Conservation (phyloP, 768 basidiomycete species). For the Leccinum obscurum region DNA sequence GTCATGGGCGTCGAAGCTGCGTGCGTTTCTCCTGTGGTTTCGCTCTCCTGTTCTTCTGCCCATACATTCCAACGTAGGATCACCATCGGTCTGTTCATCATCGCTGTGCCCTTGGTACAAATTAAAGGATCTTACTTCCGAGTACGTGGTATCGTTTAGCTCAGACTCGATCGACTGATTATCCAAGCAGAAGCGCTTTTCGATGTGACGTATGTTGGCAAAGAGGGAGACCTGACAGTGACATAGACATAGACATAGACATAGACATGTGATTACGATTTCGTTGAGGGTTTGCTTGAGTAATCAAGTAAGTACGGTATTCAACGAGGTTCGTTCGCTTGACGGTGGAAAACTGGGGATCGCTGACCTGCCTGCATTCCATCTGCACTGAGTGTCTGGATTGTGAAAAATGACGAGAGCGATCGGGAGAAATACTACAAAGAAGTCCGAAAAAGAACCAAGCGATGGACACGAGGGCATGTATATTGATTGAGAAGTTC, state of each 20-base stretch:
- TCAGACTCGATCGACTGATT: not conserved
- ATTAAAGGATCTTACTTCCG: slow-evolving; percentile 34
- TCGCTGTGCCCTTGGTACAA: slow-evolving; percentile 39
- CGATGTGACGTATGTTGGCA: slow-evolving; percentile 6
- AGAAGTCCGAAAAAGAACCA: too few species aligned
- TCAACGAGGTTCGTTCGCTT: not conserved
- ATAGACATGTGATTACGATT: too few species aligned
- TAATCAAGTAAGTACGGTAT: too few species aligned
- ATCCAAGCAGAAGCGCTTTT: slow-evolving; percentile 23
- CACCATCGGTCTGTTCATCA: slow-evolving; percentile 34
- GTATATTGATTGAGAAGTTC: too few species aligned
- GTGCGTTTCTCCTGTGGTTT: slow-evolving; percentile 18
- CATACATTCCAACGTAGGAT: slow-evolving; percentile 24
- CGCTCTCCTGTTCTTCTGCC: not conserved
- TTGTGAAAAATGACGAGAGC: too few species aligned
- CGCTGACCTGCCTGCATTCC: too few species aligned
- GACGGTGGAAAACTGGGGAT: not conserved
- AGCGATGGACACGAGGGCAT: too few species aligned
- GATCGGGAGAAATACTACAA: too few species aligned
- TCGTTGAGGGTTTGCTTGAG: too few species aligned
- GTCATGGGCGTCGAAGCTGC: slow-evolving; percentile 42
- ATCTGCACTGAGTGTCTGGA: too few species aligned
- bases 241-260: too few species aligned
- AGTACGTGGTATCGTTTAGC: slow-evolving; percentile 23
- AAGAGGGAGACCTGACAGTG: too few species aligned